A percentile compares a stretch with the other conserved stretches of the same genome.
These are phyloP conservation scores for Collybia sp. DNA, from an alignment of 768 basidiomycete genomes.

Conservation along the genomic window DNA sequence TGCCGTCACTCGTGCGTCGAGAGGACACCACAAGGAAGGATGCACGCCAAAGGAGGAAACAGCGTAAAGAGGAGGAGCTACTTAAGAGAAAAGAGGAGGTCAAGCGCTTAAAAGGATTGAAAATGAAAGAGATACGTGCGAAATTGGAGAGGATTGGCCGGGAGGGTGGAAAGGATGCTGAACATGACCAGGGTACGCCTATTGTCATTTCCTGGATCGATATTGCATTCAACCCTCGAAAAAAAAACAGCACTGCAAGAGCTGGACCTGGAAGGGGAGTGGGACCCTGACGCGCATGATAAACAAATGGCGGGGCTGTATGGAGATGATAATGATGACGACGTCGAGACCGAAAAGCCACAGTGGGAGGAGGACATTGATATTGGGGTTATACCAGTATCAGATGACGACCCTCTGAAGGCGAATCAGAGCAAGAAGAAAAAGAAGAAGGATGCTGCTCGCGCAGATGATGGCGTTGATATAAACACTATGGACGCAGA, in stretches of 20 bases:
- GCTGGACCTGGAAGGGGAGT: slow-evolving; percentile 88
- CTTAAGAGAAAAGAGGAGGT: slow-evolving; percentile 76
- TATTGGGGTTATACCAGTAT: slow-evolving; percentile 55
- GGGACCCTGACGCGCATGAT: slow-evolving; percentile 86
- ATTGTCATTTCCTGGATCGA: not conserved
- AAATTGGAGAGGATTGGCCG: slow-evolving; percentile 70
- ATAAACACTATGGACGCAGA: slow-evolving; percentile 39
- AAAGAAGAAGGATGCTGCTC: slow-evolving; percentile 44
- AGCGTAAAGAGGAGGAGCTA: slow-evolving; percentile 76
- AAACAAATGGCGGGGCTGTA: slow-evolving; percentile 77
- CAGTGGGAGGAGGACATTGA: slow-evolving; percentile 90
- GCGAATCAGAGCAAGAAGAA: slow-evolving; percentile 47
- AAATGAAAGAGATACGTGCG: slow-evolving; percentile 73
- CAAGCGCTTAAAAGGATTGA: slow-evolving; percentile 75
- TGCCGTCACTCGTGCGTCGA: slow-evolving; percentile 61
- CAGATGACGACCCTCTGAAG: slow-evolving; percentile 28
- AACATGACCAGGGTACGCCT: slow-evolving; percentile 27
- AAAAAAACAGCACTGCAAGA: slow-evolving; percentile 54
- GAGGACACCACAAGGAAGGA: slow-evolving; percentile 78
- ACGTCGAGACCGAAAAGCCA: slow-evolving; percentile 53
- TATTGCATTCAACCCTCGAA: not conserved
- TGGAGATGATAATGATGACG: slow-evolving; percentile 42
- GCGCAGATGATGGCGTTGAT: slow-evolving; percentile 23
- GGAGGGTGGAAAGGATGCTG: slow-evolving; percentile 59
- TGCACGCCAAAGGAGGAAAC: slow-evolving; percentile 72